Conservation (phyloP, 441 rosid genomes). For the Pelargonium myrrhifolium region DNA sequence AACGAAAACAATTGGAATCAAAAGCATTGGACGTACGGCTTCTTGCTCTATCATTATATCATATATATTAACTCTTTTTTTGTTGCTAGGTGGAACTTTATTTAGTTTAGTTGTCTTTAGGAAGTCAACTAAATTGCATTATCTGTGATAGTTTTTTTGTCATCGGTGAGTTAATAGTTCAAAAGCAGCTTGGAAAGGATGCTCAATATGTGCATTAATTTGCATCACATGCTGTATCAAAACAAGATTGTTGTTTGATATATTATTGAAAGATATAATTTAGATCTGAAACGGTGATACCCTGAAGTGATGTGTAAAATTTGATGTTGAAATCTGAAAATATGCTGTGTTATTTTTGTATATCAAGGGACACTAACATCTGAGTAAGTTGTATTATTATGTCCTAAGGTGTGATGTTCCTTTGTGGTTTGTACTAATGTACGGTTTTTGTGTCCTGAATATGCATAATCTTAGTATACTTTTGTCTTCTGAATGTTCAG, state of each 20-base stretch:
- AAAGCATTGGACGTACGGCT: conserved; percentile 62
- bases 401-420: neutral
- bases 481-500: conserved; percentile 30
- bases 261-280: too few species aligned
- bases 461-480: neutral
- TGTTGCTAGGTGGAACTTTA: conserved; percentile 10
- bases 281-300: neutral
- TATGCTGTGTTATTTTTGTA: neutral
- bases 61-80: neutral
- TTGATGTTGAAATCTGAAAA: neutral
- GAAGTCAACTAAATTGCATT: neutral
- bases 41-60: conserved; percentile 1
- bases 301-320: too few species aligned
- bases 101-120: neutral
- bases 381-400: too few species aligned
- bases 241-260: too few species aligned
- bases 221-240: neutral
- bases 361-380: neutral
- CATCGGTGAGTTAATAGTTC: neutral
- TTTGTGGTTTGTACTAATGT: too few species aligned
- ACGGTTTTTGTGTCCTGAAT: too few species aligned
- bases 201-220: too few species aligned
- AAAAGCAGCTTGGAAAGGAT: neutral
- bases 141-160: neutral
- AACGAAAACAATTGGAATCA: conserved; percentile 41